phyloP scores from a whole-genome alignment of 2,329 filamentous ascomycete species.

The Chaetothyriales sp. region DNA sequence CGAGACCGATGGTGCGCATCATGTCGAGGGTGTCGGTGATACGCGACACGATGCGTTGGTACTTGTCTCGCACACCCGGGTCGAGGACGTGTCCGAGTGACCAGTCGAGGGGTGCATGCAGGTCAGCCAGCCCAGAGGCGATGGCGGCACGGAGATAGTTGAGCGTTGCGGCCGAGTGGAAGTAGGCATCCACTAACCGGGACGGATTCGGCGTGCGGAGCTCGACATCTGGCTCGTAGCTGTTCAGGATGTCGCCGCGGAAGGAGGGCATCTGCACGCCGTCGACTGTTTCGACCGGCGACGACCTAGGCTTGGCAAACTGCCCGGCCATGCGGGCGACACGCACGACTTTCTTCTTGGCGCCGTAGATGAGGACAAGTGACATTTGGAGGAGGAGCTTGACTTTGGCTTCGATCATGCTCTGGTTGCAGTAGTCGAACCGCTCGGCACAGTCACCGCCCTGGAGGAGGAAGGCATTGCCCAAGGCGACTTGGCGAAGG shows the following conservation, averaged over 20 bases:
- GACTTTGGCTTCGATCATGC: conserved; percentile 86
- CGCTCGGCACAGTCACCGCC: conserved; percentile 91
- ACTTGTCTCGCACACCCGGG: conserved; percentile 67
- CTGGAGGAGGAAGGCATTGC: conserved; percentile 85
- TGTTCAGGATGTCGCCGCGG: conserved; percentile 89
- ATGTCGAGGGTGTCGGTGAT: conserved; percentile 87
- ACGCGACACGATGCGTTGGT: conserved; percentile 66
- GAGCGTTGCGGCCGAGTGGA: conserved; percentile 83
- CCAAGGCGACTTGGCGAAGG: conserved; percentile 71
- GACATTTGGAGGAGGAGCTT: conserved; percentile 96
- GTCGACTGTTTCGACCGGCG: conserved; percentile 66
- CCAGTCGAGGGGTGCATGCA: conserved; percentile 91
- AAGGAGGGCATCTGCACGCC: conserved; percentile 77
- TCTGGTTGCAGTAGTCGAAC: conserved; percentile 87
- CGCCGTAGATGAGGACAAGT: conserved; percentile 77
- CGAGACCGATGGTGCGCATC: conserved; percentile 84
- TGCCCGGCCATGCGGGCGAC: conserved; percentile 95
- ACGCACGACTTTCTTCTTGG: conserved; percentile 67
- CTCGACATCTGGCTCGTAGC: conserved; percentile 50
- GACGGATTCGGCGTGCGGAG: conserved; percentile 67
- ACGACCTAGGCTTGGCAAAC: conserved; percentile 90
- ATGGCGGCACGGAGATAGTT: conserved; percentile 83
- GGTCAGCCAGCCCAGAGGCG: conserved; percentile 75
- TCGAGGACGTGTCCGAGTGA: conserved; percentile 81
- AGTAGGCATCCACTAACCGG: conserved; percentile 79